Conservation (phyloP, 345 rosid species). For the Camelina sativa region DNA sequence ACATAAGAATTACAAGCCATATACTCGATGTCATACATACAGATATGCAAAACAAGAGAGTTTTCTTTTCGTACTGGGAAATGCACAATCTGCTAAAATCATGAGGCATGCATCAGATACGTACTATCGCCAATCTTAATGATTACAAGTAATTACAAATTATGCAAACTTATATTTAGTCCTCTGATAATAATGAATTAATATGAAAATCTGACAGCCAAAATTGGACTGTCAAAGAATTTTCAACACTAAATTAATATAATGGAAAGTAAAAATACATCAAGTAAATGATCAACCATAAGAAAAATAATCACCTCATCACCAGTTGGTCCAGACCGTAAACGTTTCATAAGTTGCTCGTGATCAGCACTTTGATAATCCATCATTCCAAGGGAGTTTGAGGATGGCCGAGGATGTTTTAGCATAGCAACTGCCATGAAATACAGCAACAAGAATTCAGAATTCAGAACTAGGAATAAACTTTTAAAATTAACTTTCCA, state of each 20-base stretch:
- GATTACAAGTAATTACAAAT: background rate
- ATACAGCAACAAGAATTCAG: conserved; percentile 16
- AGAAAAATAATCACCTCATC: conserved; percentile 34
- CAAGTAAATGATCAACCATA: conserved; percentile 1
- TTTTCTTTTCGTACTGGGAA: background rate
- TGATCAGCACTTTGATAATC: conserved; percentile 89
- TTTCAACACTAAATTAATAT: background rate
- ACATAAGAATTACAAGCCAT: conserved; percentile 33
- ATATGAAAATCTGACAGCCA: conserved; percentile 1
- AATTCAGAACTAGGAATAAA: conserved; percentile 10
- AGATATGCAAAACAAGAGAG: conserved; percentile 12
- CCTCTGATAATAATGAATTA: conserved; percentile 2
- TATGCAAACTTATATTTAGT: background rate
- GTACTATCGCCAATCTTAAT: conserved; percentile 3
- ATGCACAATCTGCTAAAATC: conserved; percentile 6
- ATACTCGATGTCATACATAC: conserved; percentile 13
- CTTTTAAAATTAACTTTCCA: background rate
- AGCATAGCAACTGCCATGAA: conserved; percentile 58
- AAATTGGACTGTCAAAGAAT: background rate
- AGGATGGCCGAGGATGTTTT: conserved; percentile 78
- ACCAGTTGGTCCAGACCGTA: conserved; percentile 69
- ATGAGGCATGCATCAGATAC: conserved; percentile 13
- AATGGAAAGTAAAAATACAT: background rate
- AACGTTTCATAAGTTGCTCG: conserved; percentile 80
- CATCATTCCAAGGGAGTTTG: conserved; percentile 63